These are phyloP conservation scores for Pestalotiopsis sp. DNA, from an alignment of 2,329 filamentous ascomycete species.

Conservation along the genomic window DNA sequence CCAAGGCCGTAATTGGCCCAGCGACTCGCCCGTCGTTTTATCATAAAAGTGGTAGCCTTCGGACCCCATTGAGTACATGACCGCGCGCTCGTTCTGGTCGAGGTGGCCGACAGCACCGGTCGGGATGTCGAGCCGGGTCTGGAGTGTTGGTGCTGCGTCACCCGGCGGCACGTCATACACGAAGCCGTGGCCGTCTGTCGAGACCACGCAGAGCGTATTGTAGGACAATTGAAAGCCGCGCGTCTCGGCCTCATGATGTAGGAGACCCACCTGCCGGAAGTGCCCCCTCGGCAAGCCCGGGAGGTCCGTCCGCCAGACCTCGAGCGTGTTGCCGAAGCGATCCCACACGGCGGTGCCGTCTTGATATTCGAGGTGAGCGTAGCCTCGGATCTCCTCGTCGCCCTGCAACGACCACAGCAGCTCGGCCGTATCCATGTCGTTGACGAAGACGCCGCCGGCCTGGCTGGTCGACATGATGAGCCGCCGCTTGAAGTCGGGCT, in stretches of 20 bases:
- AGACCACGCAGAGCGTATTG: slow-evolving; percentile 47
- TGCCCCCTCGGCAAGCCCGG: slow-evolving; percentile 37
- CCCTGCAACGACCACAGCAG: slow-evolving; percentile 37
- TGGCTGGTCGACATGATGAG: slow-evolving; percentile 48
- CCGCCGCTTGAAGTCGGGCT: slow-evolving; percentile 47
- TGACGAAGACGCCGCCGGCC: slow-evolving; percentile 45
- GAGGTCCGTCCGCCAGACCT: slow-evolving; percentile 44
- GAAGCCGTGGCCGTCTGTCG: slow-evolving; percentile 43
- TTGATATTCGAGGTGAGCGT: slow-evolving; percentile 49
- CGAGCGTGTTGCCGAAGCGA: slow-evolving; percentile 43
- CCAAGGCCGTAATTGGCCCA: slow-evolving; percentile 29
- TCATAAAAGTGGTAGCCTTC: slow-evolving; percentile 44
- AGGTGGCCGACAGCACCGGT: slow-evolving; percentile 45
- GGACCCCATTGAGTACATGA: slow-evolving; percentile 46
- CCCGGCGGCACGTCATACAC: slow-evolving; percentile 41
- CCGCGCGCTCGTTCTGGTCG: slow-evolving; percentile 41
- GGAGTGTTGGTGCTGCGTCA: slow-evolving; percentile 33
- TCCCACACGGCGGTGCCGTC: slow-evolving; percentile 48
- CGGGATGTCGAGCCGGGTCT: slow-evolving; percentile 40
- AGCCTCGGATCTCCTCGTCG: slow-evolving; percentile 38
- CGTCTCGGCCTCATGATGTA: slow-evolving; percentile 44
- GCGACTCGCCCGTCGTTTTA: slow-evolving; percentile 38
- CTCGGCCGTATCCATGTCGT: slow-evolving; percentile 45
- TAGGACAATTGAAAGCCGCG: slow-evolving; percentile 47
- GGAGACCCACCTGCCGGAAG: slow-evolving; percentile 40